Percentiles rank a stretch among this genome's conserved stretches.
phyloP scores from a whole-genome alignment of 2,329 filamentous ascomycete genomes.

The Calonectria hongkongensis region DNA sequence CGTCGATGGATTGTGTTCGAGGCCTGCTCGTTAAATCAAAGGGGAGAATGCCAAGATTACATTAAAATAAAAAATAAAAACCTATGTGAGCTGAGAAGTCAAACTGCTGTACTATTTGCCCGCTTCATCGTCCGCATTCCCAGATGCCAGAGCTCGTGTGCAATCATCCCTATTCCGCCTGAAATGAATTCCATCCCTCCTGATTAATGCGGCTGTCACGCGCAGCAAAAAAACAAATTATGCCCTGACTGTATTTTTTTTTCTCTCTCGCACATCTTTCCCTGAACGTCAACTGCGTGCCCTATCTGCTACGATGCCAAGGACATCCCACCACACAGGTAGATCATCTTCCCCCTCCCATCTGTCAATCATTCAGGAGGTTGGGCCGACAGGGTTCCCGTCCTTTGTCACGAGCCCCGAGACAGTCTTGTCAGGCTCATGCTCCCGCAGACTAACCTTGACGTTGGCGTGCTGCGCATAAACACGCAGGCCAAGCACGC shows the following conservation, averaged over 20 bases:
- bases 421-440: slow-evolving; percentile 52
- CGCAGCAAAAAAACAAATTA: not conserved
- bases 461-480: slow-evolving; percentile 61
- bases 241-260: not conserved
- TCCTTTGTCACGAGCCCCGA: slow-evolving; percentile 47
- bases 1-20: not conserved
- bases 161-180: not conserved
- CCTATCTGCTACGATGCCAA: not conserved
- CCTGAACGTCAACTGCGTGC: not conserved
- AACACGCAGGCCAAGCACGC: slow-evolving; percentile 62
- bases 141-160: not conserved
- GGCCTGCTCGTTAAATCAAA: slow-evolving; percentile 12
- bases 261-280: slow-evolving; percentile 1
- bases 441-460: slow-evolving; percentile 59
- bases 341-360: not conserved
- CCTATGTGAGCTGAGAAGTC: slow-evolving; percentile 30
- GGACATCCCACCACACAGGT: not conserved
- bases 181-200: slow-evolving; percentile 12
- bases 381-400: slow-evolving; percentile 37
- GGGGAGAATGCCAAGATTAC: not conserved
- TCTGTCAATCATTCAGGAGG: slow-evolving; percentile 29
- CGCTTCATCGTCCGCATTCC: not conserved
- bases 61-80: not conserved
- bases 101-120: not conserved
- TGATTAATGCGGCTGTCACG: not conserved